Base-by-base conservation (phyloP, 768 basidiomycete species). In the Auriculariales sp. region DNA sequence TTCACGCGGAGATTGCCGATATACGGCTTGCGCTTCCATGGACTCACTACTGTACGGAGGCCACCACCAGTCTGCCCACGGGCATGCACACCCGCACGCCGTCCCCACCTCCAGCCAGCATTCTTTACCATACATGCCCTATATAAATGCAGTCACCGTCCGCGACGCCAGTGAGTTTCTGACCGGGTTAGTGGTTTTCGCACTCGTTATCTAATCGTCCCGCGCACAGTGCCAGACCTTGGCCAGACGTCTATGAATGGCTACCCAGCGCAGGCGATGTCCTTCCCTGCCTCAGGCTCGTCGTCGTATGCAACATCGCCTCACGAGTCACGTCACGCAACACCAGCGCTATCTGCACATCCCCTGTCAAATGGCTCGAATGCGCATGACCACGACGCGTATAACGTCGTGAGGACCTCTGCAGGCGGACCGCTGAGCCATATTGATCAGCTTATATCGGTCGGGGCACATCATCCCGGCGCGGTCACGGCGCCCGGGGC, bases 361-460 rank as follows among this genome's bases (percentile, higher is more conserved):
- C 54, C 59, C 61, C 31, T 61, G 58, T 48, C 57, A 64, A 1
- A 65, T 60, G 27, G 49, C 46, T 54, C 61, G 34, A 53, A 60
- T 61, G 65, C 62, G 28, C 58, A 62, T 54, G 55, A 58, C 51
- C 59, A 66, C 48, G 62, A 70, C 17, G 72, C 71, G 53, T 15
- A 32, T 15, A 7, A 32, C 31, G 57, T 3, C 66, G 65, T 7
- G 27, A 3, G 19, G 17, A 30, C 28, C 45, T 7, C 24, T 31
- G 15, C 50, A 14, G 19, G 25, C 50, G 10, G 44, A 29, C 22
- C 42, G n/a, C 3, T 29, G 24, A 17, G 50, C 44, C 31, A n/a
- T 31, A 29, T 6, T 46, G n/a, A 24, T 44, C 30, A 29, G 46
- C 29, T n/a, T 15, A 31, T 25, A 14, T 36, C 50, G 24, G 24